These are phyloP conservation scores for Apiospora koreana DNA, from an alignment of 2,329 filamentous ascomycete species.

Conservation along the genomic window DNA sequence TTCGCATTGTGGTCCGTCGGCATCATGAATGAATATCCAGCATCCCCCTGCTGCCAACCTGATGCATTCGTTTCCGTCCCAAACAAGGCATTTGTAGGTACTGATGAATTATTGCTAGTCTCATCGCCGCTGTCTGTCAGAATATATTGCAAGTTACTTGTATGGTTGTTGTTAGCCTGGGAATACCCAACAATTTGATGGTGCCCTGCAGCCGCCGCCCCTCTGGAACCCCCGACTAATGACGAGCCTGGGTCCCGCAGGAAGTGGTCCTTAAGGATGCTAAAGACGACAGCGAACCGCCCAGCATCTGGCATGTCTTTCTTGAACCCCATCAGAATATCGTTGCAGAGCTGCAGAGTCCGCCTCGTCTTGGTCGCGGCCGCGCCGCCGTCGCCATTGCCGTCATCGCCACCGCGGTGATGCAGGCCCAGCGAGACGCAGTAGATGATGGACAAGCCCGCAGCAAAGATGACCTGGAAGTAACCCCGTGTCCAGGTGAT, in stretches of 20 bases:
- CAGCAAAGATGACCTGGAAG: slow-evolving; percentile 49
- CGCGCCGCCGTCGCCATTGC: neutral
- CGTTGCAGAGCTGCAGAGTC: neutral
- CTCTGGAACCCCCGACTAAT: neutral
- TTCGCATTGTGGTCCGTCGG: neutral
- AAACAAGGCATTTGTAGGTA: too few species aligned
- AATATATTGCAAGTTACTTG: neutral
- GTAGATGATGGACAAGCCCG: slow-evolving; percentile 40
- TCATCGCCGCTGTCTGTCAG: neutral
- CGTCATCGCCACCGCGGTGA: neutral
- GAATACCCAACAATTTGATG: neutral
- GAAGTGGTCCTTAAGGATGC: neutral
- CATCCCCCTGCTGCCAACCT: neutral
- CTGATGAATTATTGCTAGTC: neutral
- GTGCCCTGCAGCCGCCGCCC: neutral
- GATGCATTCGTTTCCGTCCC: neutral
- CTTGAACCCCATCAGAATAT: neutral
- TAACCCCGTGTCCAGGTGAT: slow-evolving; percentile 49
- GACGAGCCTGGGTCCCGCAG: neutral
- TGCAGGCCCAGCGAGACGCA: slow-evolving; percentile 20
- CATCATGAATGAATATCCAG: neutral
- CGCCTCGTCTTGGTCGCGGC: neutral
- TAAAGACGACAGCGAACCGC: neutral
- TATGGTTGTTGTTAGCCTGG: neutral
- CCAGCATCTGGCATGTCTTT: neutral